Conservation (phyloP, 345 rosid species). For the Barbarea vulgaris region DNA sequence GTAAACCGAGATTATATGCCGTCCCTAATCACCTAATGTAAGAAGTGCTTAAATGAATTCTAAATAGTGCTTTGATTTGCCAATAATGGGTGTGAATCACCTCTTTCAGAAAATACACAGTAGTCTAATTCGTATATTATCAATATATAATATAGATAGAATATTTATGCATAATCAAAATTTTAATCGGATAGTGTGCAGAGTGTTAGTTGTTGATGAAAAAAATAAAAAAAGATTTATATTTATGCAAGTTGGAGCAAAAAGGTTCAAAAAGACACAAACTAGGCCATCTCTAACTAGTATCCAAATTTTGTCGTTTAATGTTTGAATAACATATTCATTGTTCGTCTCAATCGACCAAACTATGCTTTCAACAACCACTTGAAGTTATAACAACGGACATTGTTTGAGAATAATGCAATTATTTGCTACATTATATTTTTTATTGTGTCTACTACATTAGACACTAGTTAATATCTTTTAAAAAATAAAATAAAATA, state of each 20-base stretch:
- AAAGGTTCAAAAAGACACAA: slow-evolving; percentile 27
- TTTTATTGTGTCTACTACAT: neutral
- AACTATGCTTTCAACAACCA: slow-evolving; percentile 30
- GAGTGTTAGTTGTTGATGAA: neutral
- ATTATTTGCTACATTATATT: neutral
- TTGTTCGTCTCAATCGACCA: slow-evolving; percentile 32
- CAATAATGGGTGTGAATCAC: neutral
- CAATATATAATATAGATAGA: neutral
- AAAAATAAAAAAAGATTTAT: neutral
- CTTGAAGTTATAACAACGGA: slow-evolving; percentile 24
- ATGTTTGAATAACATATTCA: slow-evolving; percentile 15
- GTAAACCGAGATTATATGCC: neutral
- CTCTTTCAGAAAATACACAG: neutral
- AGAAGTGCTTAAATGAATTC: neutral
- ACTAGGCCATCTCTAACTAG: slow-evolving; percentile 29
- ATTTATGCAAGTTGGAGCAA: slow-evolving; percentile 34
- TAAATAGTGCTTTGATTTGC: neutral
- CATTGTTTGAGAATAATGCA: slow-evolving; percentile 7
- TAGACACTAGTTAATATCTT: neutral
- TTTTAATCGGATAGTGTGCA: neutral
- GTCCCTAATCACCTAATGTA: neutral
- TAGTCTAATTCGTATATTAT: neutral
- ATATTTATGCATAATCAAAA: neutral
- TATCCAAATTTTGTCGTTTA: slow-evolving; percentile 25
- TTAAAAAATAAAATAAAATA: too few relatives aligned